Conservation (phyloP, 1,284 basidiomycete genomes). For the Erythrobasidium hasegawianum region DNA sequence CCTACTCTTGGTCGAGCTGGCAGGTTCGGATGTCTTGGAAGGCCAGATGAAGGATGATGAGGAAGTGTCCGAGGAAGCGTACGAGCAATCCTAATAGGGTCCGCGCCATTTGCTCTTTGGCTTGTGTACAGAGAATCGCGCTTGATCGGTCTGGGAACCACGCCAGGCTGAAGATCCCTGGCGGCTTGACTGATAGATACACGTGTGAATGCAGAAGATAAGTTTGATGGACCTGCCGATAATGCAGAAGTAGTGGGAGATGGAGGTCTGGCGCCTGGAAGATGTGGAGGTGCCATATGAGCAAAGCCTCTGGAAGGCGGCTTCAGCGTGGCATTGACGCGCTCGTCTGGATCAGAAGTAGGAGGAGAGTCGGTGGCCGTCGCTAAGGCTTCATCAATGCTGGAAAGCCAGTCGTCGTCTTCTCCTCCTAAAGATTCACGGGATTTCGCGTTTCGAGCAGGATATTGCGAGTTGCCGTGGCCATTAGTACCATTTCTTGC, state of each 20-base stretch:
- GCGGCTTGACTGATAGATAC: conserved; percentile 16
- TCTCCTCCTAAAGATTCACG: not conserved
- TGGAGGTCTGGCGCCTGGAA: not conserved
- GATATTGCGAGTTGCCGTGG: too few relatives aligned
- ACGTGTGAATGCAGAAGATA: conserved; percentile 7
- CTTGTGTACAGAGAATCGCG: conserved; percentile 9
- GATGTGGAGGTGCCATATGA: conserved; percentile 7
- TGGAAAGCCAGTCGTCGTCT: conserved; percentile 12
- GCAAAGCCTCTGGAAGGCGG: not conserved
- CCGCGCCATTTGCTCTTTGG: not conserved
- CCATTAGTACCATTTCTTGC: too few relatives aligned
- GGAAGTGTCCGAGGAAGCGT: not conserved
- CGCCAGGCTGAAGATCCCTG: not conserved
- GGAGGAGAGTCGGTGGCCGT: not conserved
- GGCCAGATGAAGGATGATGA: not conserved
- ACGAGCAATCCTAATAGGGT: not conserved
- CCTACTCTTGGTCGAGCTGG: not conserved
- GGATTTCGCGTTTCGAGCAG: too few relatives aligned
- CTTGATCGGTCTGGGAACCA: conserved; percentile 5
- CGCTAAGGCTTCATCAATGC: conserved; percentile 8
- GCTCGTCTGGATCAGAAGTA: not conserved
- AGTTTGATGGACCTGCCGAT: not conserved
- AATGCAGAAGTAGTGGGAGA: conserved; percentile 6
- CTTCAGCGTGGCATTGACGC: not conserved
- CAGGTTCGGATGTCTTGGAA: not conserved